phyloP scores from a whole-genome alignment of 257 asterid genomes.

The Solanum medicagineum region DNA sequence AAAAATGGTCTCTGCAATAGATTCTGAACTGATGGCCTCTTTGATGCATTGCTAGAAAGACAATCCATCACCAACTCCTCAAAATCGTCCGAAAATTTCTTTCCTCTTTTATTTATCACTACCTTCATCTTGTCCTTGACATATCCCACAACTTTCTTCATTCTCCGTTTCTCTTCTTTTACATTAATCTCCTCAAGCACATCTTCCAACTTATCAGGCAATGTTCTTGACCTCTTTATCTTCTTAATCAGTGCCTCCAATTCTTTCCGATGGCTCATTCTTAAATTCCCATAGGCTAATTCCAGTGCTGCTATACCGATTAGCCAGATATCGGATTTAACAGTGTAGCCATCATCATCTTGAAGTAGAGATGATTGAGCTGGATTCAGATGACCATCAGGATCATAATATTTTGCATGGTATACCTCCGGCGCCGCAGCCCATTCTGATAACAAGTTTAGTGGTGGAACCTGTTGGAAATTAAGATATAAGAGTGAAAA shows the following conservation, averaged over 20 bases:
- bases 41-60: not conserved
- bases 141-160: not conserved
- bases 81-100: not conserved
- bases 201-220: not conserved
- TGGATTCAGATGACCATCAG: not conserved
- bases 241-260: not conserved
- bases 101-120: not conserved
- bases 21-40: not conserved
- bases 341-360: not conserved
- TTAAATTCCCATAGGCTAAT: not conserved
- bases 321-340: not conserved
- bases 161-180: not conserved
- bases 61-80: not conserved
- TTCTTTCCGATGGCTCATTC: not conserved
- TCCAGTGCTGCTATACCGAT: not conserved
- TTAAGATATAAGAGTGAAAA: not conserved
- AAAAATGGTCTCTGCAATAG: not conserved
- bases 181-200: not conserved
- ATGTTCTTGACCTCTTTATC: not conserved
- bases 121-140: not conserved
- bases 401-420: not conserved
- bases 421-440: not conserved
- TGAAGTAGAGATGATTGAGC: not conserved
- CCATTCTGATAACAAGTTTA: not conserved
- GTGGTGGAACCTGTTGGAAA: not conserved